Percentiles rank a stretch among this genome's conserved stretches.
Evolutionary conservation across 495 filamentous ascomycete species (phyloP).

Genomic region (Saxophila tyrrhenica): DNA sequence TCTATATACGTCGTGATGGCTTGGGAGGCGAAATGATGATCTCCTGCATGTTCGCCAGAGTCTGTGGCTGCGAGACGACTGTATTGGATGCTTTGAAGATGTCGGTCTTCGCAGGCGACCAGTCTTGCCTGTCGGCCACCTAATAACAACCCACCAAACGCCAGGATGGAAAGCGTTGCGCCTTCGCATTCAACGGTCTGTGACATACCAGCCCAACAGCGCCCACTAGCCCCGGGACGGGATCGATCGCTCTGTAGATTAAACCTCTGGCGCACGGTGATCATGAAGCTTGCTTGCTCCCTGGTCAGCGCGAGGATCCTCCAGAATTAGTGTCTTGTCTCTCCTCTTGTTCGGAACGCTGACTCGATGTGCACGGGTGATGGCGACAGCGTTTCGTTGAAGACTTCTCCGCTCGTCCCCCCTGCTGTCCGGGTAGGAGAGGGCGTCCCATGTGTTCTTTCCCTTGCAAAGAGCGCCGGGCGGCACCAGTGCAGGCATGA

Average conservation of each 20-base stretch:
- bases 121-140: too few species aligned
- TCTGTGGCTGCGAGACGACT: neutral
- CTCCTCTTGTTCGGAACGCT: too few species aligned
- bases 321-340: neutral
- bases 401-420: neutral
- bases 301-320: neutral
- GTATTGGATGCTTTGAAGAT: too few species aligned
- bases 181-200: neutral
- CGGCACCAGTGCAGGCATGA: neutral
- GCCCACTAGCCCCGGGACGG: too few species aligned
- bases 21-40: neutral
- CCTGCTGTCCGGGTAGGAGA: neutral
- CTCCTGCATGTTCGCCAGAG: neutral
- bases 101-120: too few species aligned
- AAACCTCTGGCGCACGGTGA: too few species aligned
- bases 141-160: too few species aligned
- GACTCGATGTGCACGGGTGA: neutral
- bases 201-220: too few species aligned
- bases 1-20: neutral
- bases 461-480: neutral
- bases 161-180: neutral
- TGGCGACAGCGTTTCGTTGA: neutral
- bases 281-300: too few species aligned
- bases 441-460: neutral
- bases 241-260: too few species aligned